Base-by-base conservation (phyloP, 2,329 filamentous ascomycete species). In the Geosmithia morbida region DNA sequence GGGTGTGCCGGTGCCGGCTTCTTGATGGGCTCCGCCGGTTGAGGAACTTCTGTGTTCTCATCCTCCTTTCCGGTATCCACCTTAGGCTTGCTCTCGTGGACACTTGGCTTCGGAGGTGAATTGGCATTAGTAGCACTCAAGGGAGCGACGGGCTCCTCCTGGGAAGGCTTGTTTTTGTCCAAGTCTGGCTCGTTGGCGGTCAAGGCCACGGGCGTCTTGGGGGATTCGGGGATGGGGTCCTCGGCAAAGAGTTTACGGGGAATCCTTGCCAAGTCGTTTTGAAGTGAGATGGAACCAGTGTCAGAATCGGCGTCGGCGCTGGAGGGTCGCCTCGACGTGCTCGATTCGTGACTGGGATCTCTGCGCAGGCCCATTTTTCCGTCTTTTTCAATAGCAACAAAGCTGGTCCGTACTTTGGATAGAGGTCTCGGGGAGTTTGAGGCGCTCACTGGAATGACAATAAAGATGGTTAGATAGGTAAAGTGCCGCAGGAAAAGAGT, bases 351-450 rank as follows among this genome's bases (percentile, higher is more conserved):
- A 52, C 64, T 66, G 30, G 55, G 55, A 33, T 66, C 60, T 57
- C 63, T 56, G 55, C 66, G 68, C 29, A 79, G 61, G 43, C 75
- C 75, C 53, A 79, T 65, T 43, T 71, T 67, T 47, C 76, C 75
- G 62, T 78, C 74, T 51, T 78, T 78, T 58, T 87, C 83, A 43
- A 89, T 74, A 17, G 83, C 77, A 46, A 89, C 75, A 59, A 89
- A 89, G 59, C 70, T 85, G 39, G 83, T 84, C 53, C 83, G 76
- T 42, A 88, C 79, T 63, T 83, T 86, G 51, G 83, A 86, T 41
- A 87, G 72, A 20, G 80, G 83, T 56, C 82, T 71, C 30, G 78
- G 75, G 17, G 75, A 77, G 33, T 72, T 69, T 49, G 64, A 63
- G 33, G 33, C 33, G 33, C 33, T 37, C 14, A 37, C 33, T 37